These are phyloP conservation scores for Lachnum nothofagi DNA, from an alignment of 2,329 filamentous ascomycete species.

Conservation along the genomic window DNA sequence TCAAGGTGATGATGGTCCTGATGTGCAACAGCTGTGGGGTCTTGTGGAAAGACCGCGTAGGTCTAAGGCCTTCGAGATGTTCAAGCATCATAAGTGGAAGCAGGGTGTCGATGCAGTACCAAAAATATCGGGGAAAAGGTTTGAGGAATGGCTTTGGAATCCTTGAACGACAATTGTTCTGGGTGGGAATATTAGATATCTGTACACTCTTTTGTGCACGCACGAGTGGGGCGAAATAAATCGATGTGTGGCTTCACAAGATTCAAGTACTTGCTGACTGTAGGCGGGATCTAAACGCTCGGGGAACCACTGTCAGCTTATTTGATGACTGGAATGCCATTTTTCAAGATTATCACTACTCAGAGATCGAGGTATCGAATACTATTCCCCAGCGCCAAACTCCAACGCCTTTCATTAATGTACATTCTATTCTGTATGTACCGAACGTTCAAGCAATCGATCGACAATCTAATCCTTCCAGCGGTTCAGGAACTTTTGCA, in stretches of 20 bases:
- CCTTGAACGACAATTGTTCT: too few relatives aligned
- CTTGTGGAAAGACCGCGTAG: background rate
- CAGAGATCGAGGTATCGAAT: too few relatives aligned
- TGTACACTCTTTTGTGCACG: too few relatives aligned
- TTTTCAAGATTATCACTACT: too few relatives aligned
- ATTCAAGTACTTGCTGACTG: too few relatives aligned
- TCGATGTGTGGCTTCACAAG: too few relatives aligned
- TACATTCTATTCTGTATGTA: background rate
- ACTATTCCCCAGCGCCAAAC: background rate
- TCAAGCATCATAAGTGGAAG: background rate
- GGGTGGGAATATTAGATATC: too few relatives aligned
- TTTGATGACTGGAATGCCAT: too few relatives aligned
- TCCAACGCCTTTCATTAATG: background rate
- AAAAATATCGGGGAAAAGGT: background rate
- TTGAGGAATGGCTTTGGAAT: slow-evolving; percentile 4
- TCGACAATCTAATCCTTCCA: slow-evolving; percentile 34
- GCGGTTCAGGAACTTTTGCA: slow-evolving; percentile 35
- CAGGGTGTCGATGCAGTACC: background rate
- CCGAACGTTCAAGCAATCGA: background rate
- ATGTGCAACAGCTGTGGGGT: background rate
- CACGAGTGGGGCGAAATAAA: too few relatives aligned
- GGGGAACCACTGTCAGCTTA: too few relatives aligned
- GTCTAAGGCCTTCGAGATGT: background rate
- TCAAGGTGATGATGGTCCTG: background rate
- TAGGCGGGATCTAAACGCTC: too few relatives aligned